Conservation (phyloP, 306 rosid species). For the Oemleria cerasiformis region DNA sequence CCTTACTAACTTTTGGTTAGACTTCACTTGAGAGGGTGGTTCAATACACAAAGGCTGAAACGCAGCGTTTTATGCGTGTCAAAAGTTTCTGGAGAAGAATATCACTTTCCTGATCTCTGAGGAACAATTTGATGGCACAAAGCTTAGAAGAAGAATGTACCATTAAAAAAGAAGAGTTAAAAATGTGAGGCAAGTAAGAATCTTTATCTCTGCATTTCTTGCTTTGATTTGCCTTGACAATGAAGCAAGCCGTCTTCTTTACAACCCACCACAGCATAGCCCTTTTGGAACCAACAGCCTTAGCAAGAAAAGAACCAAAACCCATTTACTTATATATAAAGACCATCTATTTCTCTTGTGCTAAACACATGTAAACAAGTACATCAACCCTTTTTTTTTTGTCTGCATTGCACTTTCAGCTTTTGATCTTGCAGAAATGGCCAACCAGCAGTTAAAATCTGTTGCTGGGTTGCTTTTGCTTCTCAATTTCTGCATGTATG, state of each 20-base stretch:
- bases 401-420: constrained; percentile 4
- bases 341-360: constrained; percentile 15
- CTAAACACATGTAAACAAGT: constrained; percentile 18
- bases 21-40: background rate
- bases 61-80: background rate
- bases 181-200: constrained; percentile 55
- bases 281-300: constrained; percentile 41
- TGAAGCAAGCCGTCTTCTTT: no score
- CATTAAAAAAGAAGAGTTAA: constrained; percentile 23
- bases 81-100: constrained; percentile 44
- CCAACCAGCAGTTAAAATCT: constrained; percentile 52
- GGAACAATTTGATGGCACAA: constrained; percentile 12
- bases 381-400: constrained; percentile 13
- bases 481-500: constrained; percentile 93
- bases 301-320: constrained; percentile 84
- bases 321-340: constrained; percentile 21
- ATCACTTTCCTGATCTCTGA: constrained; percentile 28
- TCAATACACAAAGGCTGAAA: background rate
- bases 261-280: background rate
- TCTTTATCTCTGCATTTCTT: constrained; percentile 29
- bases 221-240: background rate
- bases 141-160: constrained; percentile 26
- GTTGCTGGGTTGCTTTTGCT: constrained; percentile 66
- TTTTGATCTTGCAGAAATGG: constrained; percentile 48
- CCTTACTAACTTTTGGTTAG: no score